Base-by-base conservation (phyloP, 2,329 filamentous ascomycete species). In the Triangularia setosa region DNA sequence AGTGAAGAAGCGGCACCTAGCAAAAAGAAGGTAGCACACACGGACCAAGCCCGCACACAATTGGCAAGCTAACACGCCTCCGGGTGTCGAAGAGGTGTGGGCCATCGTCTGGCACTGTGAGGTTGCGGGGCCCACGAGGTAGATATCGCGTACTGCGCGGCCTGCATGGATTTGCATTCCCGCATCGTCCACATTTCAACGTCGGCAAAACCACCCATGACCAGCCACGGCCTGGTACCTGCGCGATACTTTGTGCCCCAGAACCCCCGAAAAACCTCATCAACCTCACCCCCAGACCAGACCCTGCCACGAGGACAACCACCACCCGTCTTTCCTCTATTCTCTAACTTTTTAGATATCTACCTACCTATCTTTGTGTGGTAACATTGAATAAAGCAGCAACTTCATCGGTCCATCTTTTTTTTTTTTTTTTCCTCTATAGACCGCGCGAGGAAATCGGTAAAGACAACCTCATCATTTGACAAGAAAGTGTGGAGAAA, bases 131-230 rank as follows among this genome's bases (percentile, higher is more conserved):
- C 52, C 62, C 58, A 65, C 21, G 64, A 69, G 63, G 66, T 67
- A 69, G 59, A 69, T 61, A 65, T 67, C 62, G 58, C 60, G 68
- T 68, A 67, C 52, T 28, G 40, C 40, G 40, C 40, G 40, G 40
- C n/a, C 67, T 70, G 69, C 69, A 70, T 65, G 69, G 69, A 69
- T 71, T 67, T 60, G 58, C 65, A 65, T 65, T 71, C 69, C 67
- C 62, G 67, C 68, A 69, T 65, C 58, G 54, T 58, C 64, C 64
- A 65, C 60, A 67, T 67, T 65, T 60, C 65, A 70, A 69, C 66
- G 66, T 67, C 68, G 66, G 65, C 66, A 68, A 68, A 67, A 61
- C 58, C 60, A 27, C 66, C 65, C 69, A 66, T 66, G 65, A 63
- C 40, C 52, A 64, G 66, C 67, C 67, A 66, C 65, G 62, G 62